Evolutionary conservation across 805 yeast species (phyloP).

Genomic region (Schwanniomyces pseudopolymorphus): DNA sequence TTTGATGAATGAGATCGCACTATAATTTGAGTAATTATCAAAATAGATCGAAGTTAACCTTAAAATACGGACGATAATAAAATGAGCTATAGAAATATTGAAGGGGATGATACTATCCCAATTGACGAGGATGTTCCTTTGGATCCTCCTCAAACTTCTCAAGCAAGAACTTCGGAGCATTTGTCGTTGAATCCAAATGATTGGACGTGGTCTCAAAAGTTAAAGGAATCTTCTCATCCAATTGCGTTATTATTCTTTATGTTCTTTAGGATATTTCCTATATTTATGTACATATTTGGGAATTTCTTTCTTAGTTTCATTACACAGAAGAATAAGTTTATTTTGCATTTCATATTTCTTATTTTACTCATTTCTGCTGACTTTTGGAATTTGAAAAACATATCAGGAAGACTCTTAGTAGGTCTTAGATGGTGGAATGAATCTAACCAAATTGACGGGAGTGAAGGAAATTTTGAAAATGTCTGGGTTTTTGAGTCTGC

Average conservation of each 20-base stretch:
- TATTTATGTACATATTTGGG: constrained; percentile 70
- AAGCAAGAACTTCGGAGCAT: background rate
- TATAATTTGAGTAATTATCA: background rate
- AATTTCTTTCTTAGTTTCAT: constrained; percentile 54
- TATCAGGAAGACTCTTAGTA: constrained; percentile 84
- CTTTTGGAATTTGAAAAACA: constrained; percentile 91
- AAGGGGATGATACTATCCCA: constrained; percentile 8
- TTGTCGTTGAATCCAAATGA: constrained; percentile 8
- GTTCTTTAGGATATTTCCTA: constrained; percentile 60
- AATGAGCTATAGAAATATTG: constrained; percentile 10
- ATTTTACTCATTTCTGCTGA: constrained; percentile 81
- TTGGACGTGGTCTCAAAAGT: constrained; percentile 27
- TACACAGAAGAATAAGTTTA: constrained; percentile 48
- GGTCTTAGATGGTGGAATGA: constrained; percentile 99
- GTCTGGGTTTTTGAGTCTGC: constrained; percentile 90
- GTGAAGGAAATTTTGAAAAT: constrained; percentile 56
- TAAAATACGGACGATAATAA: background rate
- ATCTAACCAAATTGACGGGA: constrained; percentile 39
- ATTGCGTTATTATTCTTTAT: constrained; percentile 69
- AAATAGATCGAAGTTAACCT: too few relatives aligned
- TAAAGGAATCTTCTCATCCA: constrained; percentile 78
- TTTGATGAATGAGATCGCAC: background rate
- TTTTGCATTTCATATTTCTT: constrained; percentile 75
- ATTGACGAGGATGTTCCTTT: constrained; percentile 3
- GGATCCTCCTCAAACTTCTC: constrained; percentile 2